Percentiles rank a stretch among this genome's conserved stretches.
Evolutionary conservation across 164 flowering plant species (phyloP).

Genomic region (Liriodendron chinense): DNA sequence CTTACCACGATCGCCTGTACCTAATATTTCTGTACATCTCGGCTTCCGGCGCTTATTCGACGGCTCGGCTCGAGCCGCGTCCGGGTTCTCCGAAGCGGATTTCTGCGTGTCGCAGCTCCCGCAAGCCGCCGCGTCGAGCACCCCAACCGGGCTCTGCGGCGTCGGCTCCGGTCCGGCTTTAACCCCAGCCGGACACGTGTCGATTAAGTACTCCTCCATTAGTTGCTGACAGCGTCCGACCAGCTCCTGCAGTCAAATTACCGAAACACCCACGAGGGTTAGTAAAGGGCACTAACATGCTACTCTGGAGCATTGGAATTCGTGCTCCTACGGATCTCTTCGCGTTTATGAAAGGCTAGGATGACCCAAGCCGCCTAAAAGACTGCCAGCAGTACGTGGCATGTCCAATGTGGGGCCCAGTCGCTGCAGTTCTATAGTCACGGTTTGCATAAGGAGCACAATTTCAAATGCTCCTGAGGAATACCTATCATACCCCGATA

Average conservation of each 20-base stretch:
- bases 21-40: conserved; percentile 36
- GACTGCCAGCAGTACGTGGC: too few relatives aligned
- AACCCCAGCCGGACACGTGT: conserved; percentile 45
- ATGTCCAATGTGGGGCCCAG: too few relatives aligned
- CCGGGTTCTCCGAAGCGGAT: conserved; percentile 6
- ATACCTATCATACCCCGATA: too few relatives aligned
- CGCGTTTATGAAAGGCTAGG: too few relatives aligned
- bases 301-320: too few relatives aligned
- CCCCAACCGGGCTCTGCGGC: conserved; percentile 56
- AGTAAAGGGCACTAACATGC: too few relatives aligned
- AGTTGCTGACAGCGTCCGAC: conserved; percentile 67
- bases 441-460: too few relatives aligned
- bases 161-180: conserved; percentile 17
- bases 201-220: conserved; percentile 53
- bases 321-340: too few relatives aligned
- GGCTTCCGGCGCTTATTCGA: conserved; percentile 33
- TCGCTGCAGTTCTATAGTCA: too few relatives aligned
- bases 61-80: conserved; percentile 22
- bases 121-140: conserved; percentile 63
- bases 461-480: too few relatives aligned
- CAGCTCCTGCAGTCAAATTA: conserved; percentile 34
- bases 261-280: background rate
- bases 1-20: conserved; percentile 9
- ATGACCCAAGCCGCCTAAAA: too few relatives aligned
- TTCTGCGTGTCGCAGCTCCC: conserved; percentile 53